phyloP scores from a whole-genome alignment of 1,284 basidiomycete genomes.

The Thelephora terrestris region DNA sequence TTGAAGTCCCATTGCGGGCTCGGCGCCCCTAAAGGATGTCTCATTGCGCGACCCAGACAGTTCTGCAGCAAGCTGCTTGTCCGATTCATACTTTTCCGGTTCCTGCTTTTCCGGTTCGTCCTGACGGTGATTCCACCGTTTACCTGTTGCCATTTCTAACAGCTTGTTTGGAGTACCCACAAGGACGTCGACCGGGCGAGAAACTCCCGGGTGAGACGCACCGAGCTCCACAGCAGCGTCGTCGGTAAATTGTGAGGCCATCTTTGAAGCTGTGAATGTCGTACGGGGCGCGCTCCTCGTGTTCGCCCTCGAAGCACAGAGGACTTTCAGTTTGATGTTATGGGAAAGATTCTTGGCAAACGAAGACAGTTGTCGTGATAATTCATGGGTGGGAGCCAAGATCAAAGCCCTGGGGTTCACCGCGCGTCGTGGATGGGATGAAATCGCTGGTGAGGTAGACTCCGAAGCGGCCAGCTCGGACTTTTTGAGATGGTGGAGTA shows the following conservation, averaged over 20 bases:
- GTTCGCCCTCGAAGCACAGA: conserved; percentile 62
- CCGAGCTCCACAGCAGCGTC: conserved; percentile 16
- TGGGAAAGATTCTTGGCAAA: conserved; percentile 72
- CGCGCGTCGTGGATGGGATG: conserved; percentile 10
- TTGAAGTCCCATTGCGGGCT: conserved; percentile 47
- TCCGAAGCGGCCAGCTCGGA: conserved; percentile 27
- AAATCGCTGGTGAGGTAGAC: neutral
- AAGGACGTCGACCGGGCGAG: conserved; percentile 55
- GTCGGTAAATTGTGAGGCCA: conserved; percentile 29
- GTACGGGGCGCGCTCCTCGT: conserved; percentile 26
- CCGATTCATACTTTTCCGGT: conserved; percentile 15
- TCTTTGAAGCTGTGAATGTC: conserved; percentile 35
- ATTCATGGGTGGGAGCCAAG: conserved; percentile 81
- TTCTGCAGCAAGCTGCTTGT: conserved; percentile 11
- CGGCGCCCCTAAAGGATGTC: conserved; percentile 25
- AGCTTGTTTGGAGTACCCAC: conserved; percentile 71
- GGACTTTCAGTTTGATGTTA: conserved; percentile 60
- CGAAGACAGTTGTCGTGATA: conserved; percentile 65
- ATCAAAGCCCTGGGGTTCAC: conserved; percentile 68
- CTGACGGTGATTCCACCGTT: conserved; percentile 50
- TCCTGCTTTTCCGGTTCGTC: conserved; percentile 19
- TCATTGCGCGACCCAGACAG: conserved; percentile 4
- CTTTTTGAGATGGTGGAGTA: conserved; percentile 68
- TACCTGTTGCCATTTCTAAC: conserved; percentile 60
- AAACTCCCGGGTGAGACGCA: conserved; percentile 19